These are phyloP conservation scores for Sporodiniella umbellata DNA, from an alignment of 371 early-diverging fungal species.

Conservation along the genomic window DNA sequence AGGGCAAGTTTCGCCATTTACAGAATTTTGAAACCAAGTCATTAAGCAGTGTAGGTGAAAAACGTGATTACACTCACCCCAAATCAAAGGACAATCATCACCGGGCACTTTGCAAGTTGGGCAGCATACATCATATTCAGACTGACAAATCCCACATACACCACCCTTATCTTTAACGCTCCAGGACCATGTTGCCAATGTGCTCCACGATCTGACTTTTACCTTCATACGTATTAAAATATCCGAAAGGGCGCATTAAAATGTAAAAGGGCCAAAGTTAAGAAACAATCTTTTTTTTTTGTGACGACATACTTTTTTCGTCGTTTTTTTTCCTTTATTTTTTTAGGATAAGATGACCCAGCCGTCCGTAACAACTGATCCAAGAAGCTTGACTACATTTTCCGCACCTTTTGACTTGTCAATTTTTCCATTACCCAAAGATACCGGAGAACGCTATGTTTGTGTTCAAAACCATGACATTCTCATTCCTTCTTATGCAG, in stretches of 20 bases:
- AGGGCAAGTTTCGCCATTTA: conserved; percentile 73
- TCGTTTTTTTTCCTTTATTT: too few relatives aligned
- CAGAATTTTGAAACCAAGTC: conserved; percentile 74
- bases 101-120: conserved; percentile 83
- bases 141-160: conserved; percentile 87
- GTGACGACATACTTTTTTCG: too few relatives aligned
- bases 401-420: conserved; percentile 11
- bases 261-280: too few relatives aligned
- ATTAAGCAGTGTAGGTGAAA: conserved; percentile 90
- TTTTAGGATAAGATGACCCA: too few relatives aligned
- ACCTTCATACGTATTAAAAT: conserved; percentile 28
- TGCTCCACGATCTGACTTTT: conserved; percentile 32
- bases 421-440: conserved; percentile 32
- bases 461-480: conserved; percentile 73
- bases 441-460: conserved; percentile 61
- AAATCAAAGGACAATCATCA: conserved; percentile 83
- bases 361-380: too few relatives aligned
- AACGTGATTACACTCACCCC: conserved; percentile 84
- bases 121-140: conserved; percentile 77
- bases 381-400: too few relatives aligned
- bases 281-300: too few relatives aligned
- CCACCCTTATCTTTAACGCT: conserved; percentile 48
- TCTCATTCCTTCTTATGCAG: conserved; percentile 83
- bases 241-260: too few relatives aligned
- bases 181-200: conserved; percentile 44